phyloP scores from a whole-genome alignment of 192 early-diverging fungal genomes.

The Geranomyces variabilis region DNA sequence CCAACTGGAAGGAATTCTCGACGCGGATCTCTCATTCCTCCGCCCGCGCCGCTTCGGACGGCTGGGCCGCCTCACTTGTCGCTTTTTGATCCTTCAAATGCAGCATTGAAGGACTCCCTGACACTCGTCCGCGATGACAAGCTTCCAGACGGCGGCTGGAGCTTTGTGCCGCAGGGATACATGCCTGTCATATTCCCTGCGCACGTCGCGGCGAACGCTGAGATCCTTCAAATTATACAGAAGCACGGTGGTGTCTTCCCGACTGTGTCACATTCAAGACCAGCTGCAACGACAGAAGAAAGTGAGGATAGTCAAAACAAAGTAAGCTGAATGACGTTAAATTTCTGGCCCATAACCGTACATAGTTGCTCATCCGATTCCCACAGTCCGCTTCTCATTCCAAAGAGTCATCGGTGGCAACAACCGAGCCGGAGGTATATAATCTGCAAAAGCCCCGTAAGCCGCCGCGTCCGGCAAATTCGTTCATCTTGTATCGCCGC shows the following conservation, averaged over 20 bases:
- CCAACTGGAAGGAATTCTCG: constrained; percentile 4
- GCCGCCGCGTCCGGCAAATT: constrained; percentile 58
- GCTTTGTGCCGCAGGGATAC: constrained; percentile 24
- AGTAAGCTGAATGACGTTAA: background rate
- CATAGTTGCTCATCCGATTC: background rate
- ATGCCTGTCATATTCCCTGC: constrained; percentile 23
- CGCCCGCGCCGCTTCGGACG: constrained; percentile 4
- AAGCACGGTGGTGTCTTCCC: constrained; percentile 22
- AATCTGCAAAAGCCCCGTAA: constrained; percentile 32
- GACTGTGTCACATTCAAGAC: background rate
- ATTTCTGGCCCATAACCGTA: background rate
- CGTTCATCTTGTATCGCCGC: constrained; percentile 68
- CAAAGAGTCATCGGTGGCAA: background rate
- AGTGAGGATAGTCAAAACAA: background rate
- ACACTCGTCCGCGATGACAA: background rate
- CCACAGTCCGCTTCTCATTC: background rate
- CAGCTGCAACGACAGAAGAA: background rate
- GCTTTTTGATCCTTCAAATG: constrained; percentile 8
- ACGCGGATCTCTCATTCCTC: constrained; percentile 7
- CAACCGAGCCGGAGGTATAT: background rate
- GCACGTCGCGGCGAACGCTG: constrained; percentile 19
- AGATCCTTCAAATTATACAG: background rate
- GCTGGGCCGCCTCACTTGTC: background rate
- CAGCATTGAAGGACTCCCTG: background rate
- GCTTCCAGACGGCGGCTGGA: constrained; percentile 10